Base-by-base conservation (phyloP, 805 yeast species). In the Ogataea polymorpha region DNA sequence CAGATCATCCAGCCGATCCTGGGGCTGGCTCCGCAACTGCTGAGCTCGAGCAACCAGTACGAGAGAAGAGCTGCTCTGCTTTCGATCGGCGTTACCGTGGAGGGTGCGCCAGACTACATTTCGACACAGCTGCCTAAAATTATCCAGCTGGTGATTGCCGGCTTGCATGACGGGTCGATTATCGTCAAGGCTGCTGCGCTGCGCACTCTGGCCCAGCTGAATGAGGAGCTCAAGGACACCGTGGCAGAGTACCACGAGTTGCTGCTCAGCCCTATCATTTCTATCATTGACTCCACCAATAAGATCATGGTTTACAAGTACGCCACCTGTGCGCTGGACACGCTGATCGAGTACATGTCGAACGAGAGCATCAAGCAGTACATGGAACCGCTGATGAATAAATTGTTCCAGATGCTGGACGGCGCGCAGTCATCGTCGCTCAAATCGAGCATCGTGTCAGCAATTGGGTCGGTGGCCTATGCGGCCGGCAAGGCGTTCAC, bases 401-500 rank as follows among this genome's bases (percentile, higher is more conserved):
- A 90, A 58, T 75, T 93, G 53, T 80, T 90, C 71, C 79, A 75
- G 44, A 84, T 93, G 86, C 76, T 91, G 55, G 82, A 79, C 55
- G 72, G 76, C 48, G 86, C 95, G 35, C 74, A 80, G 53, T 74
- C 83, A 26, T 83, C 90, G 16, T 77, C 95, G 12, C 71, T 86
- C 59, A 83, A 80, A 63, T 69, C 86, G 35, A 86, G 87, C 45
- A 82, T 86, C 58, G 96, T 93, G 45, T 86, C 96, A 39, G 96
- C 97, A 28, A 86, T 93, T 62, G 98, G 98, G 41, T 90, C 98
- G 28, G 87, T 96, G 45, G 98, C 99, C 21, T 89, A 83, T 60
- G 96, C 98, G 42, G 80, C 96, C 32, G 96, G 97, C 66, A 81
- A 82, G 55, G 75, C 85, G 28, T 93, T 86, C 67, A 70, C 75